These are phyloP conservation scores for Monilinia polystroma DNA, from an alignment of 2,329 filamentous ascomycete genomes.

Conservation along the genomic window DNA sequence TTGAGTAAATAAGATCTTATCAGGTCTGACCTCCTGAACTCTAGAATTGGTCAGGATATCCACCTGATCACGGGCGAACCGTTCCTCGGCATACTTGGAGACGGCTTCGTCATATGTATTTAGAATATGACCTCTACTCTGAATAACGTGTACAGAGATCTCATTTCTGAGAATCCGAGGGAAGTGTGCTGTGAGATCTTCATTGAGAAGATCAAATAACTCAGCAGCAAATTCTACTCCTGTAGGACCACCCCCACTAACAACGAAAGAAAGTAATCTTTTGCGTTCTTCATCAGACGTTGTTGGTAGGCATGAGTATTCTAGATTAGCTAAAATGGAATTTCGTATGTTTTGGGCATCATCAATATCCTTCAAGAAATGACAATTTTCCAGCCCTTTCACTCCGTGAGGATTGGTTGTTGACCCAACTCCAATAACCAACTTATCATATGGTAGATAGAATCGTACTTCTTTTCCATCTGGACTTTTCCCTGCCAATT, in stretches of 20 bases:
- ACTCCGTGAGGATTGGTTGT: constrained; percentile 94
- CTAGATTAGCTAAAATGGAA: constrained; percentile 82
- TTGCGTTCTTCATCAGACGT: constrained; percentile 84
- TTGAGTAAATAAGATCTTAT: constrained; percentile 88
- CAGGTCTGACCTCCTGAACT: constrained; percentile 80
- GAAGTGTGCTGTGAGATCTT: constrained; percentile 81
- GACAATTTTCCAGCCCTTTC: constrained; percentile 87
- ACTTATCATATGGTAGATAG: constrained; percentile 96
- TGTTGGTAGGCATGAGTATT: constrained; percentile 88
- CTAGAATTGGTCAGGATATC: constrained; percentile 90
- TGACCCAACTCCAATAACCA: constrained; percentile 89
- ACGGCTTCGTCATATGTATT: constrained; percentile 98
- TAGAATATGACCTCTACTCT: constrained; percentile 89
- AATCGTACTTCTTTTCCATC: constrained; percentile 75
- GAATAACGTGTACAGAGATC: constrained; percentile 95
- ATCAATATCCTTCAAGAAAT: constrained; percentile 92
- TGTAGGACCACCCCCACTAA: constrained; percentile 92
- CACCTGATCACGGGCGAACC: constrained; percentile 87
- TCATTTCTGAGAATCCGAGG: constrained; percentile 91
- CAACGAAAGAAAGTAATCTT: constrained; percentile 88
- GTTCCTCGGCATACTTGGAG: constrained; percentile 86
- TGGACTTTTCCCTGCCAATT: constrained; percentile 72
- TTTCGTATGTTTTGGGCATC: constrained; percentile 90
- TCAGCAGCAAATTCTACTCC: constrained; percentile 98
- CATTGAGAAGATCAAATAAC: constrained; percentile 92